These are phyloP conservation scores for Forsythia viridissima DNA, from an alignment of 257 asterid species.

Conservation along the genomic window DNA sequence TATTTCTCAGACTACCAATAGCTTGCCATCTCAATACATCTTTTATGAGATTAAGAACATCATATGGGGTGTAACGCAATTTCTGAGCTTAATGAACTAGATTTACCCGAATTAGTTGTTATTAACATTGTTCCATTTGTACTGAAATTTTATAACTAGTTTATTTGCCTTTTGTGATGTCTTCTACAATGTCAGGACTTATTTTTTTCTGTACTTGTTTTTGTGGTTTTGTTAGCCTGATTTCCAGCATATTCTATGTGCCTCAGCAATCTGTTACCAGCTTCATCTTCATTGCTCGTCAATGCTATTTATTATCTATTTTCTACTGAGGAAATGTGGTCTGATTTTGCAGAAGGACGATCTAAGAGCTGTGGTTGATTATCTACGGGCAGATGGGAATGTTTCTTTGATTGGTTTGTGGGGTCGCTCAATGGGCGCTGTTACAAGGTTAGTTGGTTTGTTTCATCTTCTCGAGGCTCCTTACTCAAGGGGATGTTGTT, in stretches of 20 bases:
- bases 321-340: slow-evolving; percentile 19
- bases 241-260: background rate
- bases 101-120: background rate
- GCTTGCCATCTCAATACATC: background rate
- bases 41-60: background rate
- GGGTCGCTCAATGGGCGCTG: slow-evolving; percentile 99
- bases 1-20: background rate
- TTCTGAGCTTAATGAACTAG: background rate
- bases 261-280: background rate
- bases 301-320: background rate
- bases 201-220: background rate
- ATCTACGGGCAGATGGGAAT: slow-evolving; percentile 74
- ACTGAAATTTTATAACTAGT: background rate
- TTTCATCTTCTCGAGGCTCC: slow-evolving; percentile 11
- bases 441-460: slow-evolving; percentile 60
- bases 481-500: background rate
- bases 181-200: background rate
- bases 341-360: slow-evolving; percentile 74
- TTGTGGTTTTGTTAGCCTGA: background rate
- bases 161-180: background rate
- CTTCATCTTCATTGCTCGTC: slow-evolving; percentile 1
- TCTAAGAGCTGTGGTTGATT: slow-evolving; percentile 80
- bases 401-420: slow-evolving; percentile 88
- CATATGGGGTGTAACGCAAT: background rate
- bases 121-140: background rate